Evolutionary conservation across 108 stramenopile species (phyloP).

Genomic region (Epipyxis sp.): DNA sequence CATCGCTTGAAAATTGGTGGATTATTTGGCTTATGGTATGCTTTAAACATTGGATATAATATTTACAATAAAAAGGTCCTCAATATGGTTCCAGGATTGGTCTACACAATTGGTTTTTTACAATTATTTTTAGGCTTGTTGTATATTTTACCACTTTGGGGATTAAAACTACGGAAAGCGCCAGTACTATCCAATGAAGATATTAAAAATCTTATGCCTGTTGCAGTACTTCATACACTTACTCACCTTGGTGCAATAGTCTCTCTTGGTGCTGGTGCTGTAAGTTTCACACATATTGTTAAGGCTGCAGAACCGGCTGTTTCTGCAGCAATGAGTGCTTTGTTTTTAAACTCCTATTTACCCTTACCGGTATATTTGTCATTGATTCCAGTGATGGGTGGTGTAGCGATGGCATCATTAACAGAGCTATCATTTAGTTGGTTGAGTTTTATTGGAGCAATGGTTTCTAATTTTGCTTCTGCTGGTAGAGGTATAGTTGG

Average conservation of each 20-base stretch:
- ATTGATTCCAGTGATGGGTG: conserved; percentile 82
- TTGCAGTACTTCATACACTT: conserved; percentile 91
- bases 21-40: conserved; percentile 96
- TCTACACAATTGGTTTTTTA: conserved; percentile 89
- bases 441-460: conserved; percentile 86
- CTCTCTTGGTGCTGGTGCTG: conserved; percentile 92
- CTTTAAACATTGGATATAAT: conserved; percentile 98
- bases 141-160: conserved; percentile 84
- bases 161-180: conserved; percentile 73
- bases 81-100: conserved; percentile 73
- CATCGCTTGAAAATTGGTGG: conserved; percentile 73
- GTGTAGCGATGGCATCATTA: conserved; percentile 91
- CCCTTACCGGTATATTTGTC: conserved; percentile 80
- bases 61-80: conserved; percentile 96
- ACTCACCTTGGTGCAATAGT: conserved; percentile 94
- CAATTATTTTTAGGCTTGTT: conserved; percentile 88
- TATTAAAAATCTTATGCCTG: conserved; percentile 82
- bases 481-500: conserved; percentile 89
- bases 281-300: conserved; percentile 99
- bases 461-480: conserved; percentile 94
- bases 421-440: conserved; percentile 95
- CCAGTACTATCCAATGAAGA: conserved; percentile 77
- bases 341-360: conserved; percentile 77
- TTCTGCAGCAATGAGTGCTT: conserved; percentile 80
- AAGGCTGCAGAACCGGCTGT: conserved; percentile 98